Conservation (phyloP, 2,329 filamentous ascomycete genomes). For the Fonsecaea pedrosoi region DNA sequence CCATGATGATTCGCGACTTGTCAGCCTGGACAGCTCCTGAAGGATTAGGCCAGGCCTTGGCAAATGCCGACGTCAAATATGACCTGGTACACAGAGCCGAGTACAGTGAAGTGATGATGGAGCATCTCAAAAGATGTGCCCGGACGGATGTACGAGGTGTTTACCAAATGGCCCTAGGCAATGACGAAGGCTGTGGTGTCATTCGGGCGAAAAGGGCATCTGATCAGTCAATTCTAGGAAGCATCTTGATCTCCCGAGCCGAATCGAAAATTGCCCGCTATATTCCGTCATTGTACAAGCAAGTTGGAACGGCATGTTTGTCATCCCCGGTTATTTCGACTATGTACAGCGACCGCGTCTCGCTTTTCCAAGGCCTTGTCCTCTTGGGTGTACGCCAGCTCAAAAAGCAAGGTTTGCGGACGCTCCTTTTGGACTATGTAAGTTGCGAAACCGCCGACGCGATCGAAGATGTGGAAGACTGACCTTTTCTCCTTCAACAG, state of each 20-base stretch:
- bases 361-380: slow-evolving; percentile 77
- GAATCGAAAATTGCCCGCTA: slow-evolving; percentile 71
- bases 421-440: slow-evolving; percentile 81
- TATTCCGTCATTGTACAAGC: slow-evolving; percentile 69
- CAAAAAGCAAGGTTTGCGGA: slow-evolving; percentile 75
- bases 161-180: slow-evolving; percentile 76
- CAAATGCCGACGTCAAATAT: slow-evolving; percentile 76
- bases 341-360: slow-evolving; percentile 70
- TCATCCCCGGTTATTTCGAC: slow-evolving; percentile 78
- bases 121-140: slow-evolving; percentile 75
- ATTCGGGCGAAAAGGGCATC: slow-evolving; percentile 77
- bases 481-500: slow-evolving; percentile 48
- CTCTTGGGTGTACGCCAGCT: slow-evolving; percentile 82
- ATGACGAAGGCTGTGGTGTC: slow-evolving; percentile 76
- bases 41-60: slow-evolving; percentile 74
- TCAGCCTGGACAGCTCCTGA: slow-evolving; percentile 76
- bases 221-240: slow-evolving; percentile 74
- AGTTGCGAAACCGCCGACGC: slow-evolving; percentile 46
- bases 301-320: slow-evolving; percentile 73
- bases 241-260: slow-evolving; percentile 77
- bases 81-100: slow-evolving; percentile 83
- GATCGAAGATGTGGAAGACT: slow-evolving; percentile 23
- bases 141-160: slow-evolving; percentile 80
- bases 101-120: slow-evolving; percentile 74
- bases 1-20: slow-evolving; percentile 77